Evolutionary conservation across 2,329 filamentous ascomycete genomes (phyloP), one percentile per base, ranked within the genome.

Genomic region (Ilyonectria mors-panacis): DNA sequence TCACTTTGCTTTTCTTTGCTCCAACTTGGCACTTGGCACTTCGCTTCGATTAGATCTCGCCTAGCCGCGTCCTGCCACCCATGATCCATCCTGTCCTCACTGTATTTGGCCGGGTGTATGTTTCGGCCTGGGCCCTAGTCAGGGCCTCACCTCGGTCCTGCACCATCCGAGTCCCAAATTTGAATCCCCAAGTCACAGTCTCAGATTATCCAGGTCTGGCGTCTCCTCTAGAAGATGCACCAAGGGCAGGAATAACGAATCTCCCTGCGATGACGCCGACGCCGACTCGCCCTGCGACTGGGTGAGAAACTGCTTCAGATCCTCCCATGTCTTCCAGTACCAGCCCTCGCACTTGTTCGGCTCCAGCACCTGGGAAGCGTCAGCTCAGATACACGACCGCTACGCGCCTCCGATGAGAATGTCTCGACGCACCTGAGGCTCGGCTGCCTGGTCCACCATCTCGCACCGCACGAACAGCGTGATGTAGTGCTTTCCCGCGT

Each of bases 401-500:
- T 39, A 17, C 39, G n/a, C 17, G 10, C n/a, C n/a, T 30, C 7
- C 3, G 8, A 33, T 42, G 39, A 19, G 39, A n/a, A 26, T n/a
- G 4, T 19, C 53, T 19, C 6, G 72, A 79, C 84, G 74, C 65
- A 92, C 91, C 83, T 85, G 62, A 0, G 91, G 87, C 69, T 87
- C 78, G 28, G 84, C 84, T 0, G 74, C 70, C 17, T 84, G 81
- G 28, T 88, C 84, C 0, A 80, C 75, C 71, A 88, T 81, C 50
- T 79, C 80, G 47, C 87, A 89, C 0, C 82, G 81, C 68, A 94
- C 87, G 71, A 93, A 94, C 3, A 94, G 78, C 0, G 93, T 95
- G 57, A 94, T 84, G 75, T 95, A 95, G 76, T 95, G 93, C 78
- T 91, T 93, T 0, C 79, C 80, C n/a, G 86, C 85, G 0, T 76